A percentile compares a stretch with the other conserved stretches of the same genome.
phyloP scores from a whole-genome alignment of 2,329 filamentous ascomycete genomes.

The Camptophora hylomeconis region DNA sequence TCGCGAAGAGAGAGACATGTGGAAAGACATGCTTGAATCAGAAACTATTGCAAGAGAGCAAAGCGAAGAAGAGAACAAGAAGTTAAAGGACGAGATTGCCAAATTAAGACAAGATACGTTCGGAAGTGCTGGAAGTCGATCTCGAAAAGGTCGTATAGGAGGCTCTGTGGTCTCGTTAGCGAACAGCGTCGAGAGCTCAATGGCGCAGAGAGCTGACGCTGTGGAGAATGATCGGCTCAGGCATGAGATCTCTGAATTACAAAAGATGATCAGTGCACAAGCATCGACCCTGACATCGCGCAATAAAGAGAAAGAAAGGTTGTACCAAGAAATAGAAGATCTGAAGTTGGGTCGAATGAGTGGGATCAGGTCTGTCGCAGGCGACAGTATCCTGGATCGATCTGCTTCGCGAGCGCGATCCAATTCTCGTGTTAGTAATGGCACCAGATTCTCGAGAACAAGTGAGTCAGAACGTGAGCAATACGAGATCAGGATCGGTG shows the following conservation, averaged over 20 bases:
- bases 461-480: constrained; percentile 74
- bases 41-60: constrained; percentile 83
- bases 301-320: constrained; percentile 83
- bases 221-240: constrained; percentile 70
- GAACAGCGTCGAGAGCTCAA: constrained; percentile 31
- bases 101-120: constrained; percentile 42
- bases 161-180: constrained; percentile 27
- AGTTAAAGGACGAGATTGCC: constrained; percentile 71
- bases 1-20: constrained; percentile 55
- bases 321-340: constrained; percentile 96
- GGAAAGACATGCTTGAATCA: constrained; percentile 87
- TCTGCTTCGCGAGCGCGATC: constrained; percentile 78
- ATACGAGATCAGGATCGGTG: constrained; percentile 69
- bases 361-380: constrained; percentile 44
- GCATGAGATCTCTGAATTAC: constrained; percentile 83
- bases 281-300: constrained; percentile 95
- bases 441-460: constrained; percentile 49
- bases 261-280: constrained; percentile 86
- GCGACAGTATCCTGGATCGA: constrained; percentile 88
- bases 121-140: constrained; percentile 19
- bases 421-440: constrained; percentile 59
- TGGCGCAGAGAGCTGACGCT: constrained; percentile 44
- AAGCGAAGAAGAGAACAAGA: constrained; percentile 75
- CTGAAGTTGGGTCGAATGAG: constrained; percentile 78
- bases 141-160: constrained; percentile 22